Evolutionary conservation across 2,329 filamentous ascomycete genomes (phyloP).

Genomic region (Sporothrix mexicana): DNA sequence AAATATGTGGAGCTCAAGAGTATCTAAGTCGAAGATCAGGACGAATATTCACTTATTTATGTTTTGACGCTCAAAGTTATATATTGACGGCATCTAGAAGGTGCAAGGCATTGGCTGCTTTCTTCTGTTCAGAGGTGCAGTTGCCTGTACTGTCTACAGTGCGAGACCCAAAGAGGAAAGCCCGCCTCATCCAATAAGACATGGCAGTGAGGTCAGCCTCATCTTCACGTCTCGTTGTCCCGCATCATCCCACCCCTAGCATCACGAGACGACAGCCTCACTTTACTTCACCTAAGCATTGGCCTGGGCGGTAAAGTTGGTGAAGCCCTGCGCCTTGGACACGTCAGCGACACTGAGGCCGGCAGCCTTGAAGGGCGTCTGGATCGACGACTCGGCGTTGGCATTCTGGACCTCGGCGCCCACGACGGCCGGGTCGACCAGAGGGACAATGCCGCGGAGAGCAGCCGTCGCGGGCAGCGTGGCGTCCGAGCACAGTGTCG

Average conservation of each 20-base stretch:
- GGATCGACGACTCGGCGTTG: constrained; percentile 59
- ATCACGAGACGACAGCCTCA: neutral
- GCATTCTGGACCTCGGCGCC: constrained; percentile 64
- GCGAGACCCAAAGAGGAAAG: constrained; percentile 13
- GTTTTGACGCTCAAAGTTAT: no score
- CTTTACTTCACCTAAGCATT: neutral
- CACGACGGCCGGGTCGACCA: constrained; percentile 67
- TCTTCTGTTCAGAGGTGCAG: no score
- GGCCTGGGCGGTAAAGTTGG: constrained; percentile 58
- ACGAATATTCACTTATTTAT: no score
- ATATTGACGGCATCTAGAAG: no score
- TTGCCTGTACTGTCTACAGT: constrained; percentile 10
- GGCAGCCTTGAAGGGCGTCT: constrained; percentile 60
- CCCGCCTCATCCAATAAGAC: neutral
- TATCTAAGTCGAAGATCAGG: neutral
- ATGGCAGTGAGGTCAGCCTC: neutral
- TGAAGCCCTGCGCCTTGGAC: constrained; percentile 66
- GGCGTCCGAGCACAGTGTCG: constrained; percentile 67
- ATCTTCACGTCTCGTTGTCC: neutral
- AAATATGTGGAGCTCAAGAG: no score
- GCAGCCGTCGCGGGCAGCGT: constrained; percentile 64
- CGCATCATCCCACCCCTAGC: neutral
- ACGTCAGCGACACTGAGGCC: constrained; percentile 70
- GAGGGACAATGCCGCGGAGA: constrained; percentile 69
- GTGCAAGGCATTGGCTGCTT: no score